A percentile compares a stretch with the other conserved stretches of the same genome.
These are phyloP conservation scores for Pisolithus marmoratus DNA, from an alignment of 768 basidiomycete species.

Conservation along the genomic window DNA sequence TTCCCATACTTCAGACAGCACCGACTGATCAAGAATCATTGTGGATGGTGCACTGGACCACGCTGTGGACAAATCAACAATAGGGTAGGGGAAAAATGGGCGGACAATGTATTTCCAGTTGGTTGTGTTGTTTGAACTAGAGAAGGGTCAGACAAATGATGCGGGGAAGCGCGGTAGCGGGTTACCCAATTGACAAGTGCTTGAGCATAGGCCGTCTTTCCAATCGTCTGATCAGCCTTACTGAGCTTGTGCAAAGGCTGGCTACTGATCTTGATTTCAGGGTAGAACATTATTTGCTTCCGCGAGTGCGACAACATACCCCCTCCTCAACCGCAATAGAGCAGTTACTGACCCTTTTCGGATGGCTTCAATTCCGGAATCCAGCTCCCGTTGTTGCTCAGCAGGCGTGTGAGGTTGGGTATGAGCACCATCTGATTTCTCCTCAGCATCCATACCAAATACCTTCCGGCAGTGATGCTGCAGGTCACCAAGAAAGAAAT, in stretches of 20 bases:
- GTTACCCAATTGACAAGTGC: too few relatives aligned
- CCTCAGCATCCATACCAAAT: conserved; percentile 8
- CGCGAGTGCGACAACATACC: not conserved
- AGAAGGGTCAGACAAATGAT: too few relatives aligned
- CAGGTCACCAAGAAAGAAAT: conserved; percentile 20
- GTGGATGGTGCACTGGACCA: not conserved
- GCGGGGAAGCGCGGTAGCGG: too few relatives aligned
- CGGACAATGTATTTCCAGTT: not conserved
- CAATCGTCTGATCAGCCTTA: too few relatives aligned
- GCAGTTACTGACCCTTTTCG: not conserved
- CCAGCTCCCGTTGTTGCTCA: not conserved
- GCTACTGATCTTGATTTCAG: too few relatives aligned
- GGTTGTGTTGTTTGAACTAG: not conserved
- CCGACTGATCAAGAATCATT: not conserved
- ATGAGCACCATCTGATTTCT: not conserved
- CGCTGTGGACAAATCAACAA: not conserved
- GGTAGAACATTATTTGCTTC: not conserved
- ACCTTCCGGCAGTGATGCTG: conserved; percentile 10
- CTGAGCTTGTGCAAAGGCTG: too few relatives aligned
- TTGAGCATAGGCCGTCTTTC: too few relatives aligned
- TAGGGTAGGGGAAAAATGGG: not conserved
- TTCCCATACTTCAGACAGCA: conserved; percentile 1
- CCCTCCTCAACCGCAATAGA: not conserved
- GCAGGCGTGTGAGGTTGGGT: not conserved
- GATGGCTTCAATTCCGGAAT: not conserved